These are phyloP conservation scores for Citrullus amarus DNA, from an alignment of 306 rosid genomes.

Conservation along the genomic window DNA sequence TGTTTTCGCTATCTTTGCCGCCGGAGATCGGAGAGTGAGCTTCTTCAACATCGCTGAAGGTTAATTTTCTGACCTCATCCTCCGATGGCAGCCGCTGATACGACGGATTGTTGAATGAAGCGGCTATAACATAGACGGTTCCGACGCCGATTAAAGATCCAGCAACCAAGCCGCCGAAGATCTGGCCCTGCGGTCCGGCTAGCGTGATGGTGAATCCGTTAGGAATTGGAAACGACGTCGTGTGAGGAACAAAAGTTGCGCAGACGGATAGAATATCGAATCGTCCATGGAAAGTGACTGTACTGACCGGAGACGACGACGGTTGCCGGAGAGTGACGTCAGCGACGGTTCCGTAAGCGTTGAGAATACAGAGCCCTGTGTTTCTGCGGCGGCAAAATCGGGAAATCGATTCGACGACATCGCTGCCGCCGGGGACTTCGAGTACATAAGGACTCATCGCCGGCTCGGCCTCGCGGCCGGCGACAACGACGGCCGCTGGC, in stretches of 20 bases:
- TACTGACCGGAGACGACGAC: conserved; percentile 51
- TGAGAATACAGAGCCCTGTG: conserved; percentile 51
- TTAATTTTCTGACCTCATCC: conserved; percentile 32
- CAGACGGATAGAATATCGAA: conserved; percentile 68
- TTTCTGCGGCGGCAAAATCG: conserved; percentile 58
- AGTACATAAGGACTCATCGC: conserved; percentile 82
- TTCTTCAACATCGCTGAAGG: conserved; percentile 33
- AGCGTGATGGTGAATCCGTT: conserved; percentile 67
- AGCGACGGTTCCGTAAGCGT: conserved; percentile 68
- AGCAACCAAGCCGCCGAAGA: conserved; percentile 72
- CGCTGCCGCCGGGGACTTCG: conserved; percentile 70
- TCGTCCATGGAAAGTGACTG: conserved; percentile 85
- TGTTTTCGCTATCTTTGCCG: not conserved
- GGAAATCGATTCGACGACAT: conserved; percentile 60
- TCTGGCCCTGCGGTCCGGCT: conserved; percentile 92
- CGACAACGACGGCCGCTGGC: conserved; percentile 44
- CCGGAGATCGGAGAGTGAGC: not conserved
- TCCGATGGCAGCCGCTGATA: conserved; percentile 60
- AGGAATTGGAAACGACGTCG: conserved; percentile 19
- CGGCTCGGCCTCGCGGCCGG: conserved; percentile 62
- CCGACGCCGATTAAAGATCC: conserved; percentile 59
- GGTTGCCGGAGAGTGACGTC: conserved; percentile 86
- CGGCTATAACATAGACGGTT: conserved; percentile 52
- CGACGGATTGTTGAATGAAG: conserved; percentile 65
- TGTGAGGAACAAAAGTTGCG: conserved; percentile 55